Conservation (phyloP, 2,329 filamentous ascomycete species). For the Penicillium vulpinum region DNA sequence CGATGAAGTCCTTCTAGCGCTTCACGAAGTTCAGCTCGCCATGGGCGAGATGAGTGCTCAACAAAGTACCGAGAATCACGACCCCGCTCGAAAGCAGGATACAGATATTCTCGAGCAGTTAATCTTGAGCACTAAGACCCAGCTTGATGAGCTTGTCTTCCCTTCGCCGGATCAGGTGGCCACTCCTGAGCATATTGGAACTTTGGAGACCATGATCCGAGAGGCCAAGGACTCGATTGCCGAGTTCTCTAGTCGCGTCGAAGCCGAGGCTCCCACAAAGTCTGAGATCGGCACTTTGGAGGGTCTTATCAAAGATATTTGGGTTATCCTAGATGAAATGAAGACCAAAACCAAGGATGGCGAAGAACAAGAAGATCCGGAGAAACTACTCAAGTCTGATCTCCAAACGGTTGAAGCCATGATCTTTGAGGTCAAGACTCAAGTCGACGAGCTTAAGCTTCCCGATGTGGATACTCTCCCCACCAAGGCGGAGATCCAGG, state of each 20-base stretch:
- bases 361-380: slow-evolving; percentile 49
- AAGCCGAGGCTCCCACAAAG: slow-evolving; percentile 68
- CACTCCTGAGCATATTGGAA: slow-evolving; percentile 60
- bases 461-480: slow-evolving; percentile 70
- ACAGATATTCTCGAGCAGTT: slow-evolving; percentile 89
- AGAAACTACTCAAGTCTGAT: slow-evolving; percentile 76
- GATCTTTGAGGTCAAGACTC: slow-evolving; percentile 79
- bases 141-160: slow-evolving; percentile 73
- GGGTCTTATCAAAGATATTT: slow-evolving; percentile 74
- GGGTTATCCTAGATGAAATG: slow-evolving; percentile 72
- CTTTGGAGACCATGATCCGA: slow-evolving; percentile 66
- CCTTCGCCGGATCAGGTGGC: slow-evolving; percentile 67
- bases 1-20: slow-evolving; percentile 46
- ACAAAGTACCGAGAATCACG: slow-evolving; percentile 49
- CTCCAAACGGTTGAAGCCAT: slow-evolving; percentile 77
- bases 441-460: slow-evolving; percentile 70
- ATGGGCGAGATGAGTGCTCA: slow-evolving; percentile 55
- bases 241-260: slow-evolving; percentile 65
- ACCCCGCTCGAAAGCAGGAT: slow-evolving; percentile 72
- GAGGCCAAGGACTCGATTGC: slow-evolving; percentile 74
- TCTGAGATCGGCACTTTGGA: slow-evolving; percentile 78
- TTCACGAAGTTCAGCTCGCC: slow-evolving; percentile 58
- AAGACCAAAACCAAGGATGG: slow-evolving; percentile 41
- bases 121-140: slow-evolving; percentile 82
- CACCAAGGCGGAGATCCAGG: slow-evolving; percentile 72